These are phyloP conservation scores for Mortierella alpina DNA, from an alignment of 192 early-diverging fungal species.

Conservation along the genomic window DNA sequence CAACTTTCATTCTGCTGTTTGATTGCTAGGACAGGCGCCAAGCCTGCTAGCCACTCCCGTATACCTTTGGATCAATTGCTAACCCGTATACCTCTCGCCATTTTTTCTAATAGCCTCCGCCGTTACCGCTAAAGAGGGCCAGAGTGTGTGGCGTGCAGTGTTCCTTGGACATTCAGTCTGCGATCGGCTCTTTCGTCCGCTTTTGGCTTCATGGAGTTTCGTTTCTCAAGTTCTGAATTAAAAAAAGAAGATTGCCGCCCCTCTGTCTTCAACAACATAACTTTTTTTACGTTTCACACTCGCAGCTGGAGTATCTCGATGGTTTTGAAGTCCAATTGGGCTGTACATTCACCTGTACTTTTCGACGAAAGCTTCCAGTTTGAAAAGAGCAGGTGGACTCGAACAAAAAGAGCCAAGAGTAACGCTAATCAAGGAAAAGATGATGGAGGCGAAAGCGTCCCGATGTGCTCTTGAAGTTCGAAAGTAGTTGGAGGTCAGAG, in stretches of 20 bases:
- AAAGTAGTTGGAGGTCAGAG: too few species aligned
- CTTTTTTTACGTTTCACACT: too few species aligned
- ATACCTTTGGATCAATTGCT: background rate
- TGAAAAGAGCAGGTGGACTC: too few species aligned
- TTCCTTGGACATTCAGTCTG: slow-evolving; percentile 2
- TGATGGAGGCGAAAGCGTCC: too few species aligned
- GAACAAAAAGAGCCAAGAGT: too few species aligned
- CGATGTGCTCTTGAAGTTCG: too few species aligned
- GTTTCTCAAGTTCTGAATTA: slow-evolving; percentile 11
- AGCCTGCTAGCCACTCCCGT: background rate
- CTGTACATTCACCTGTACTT: too few species aligned
- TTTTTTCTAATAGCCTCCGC: slow-evolving; percentile 13
- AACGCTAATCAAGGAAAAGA: too few species aligned
- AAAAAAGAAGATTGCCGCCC: background rate
- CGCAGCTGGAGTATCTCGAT: too few species aligned
- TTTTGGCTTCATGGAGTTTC: background rate
- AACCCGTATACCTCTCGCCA: background rate
- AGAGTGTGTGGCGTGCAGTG: background rate
- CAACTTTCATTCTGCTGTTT: background rate
- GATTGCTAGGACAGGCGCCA: background rate
- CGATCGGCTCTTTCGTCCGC: background rate
- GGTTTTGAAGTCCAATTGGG: too few species aligned
- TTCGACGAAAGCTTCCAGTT: too few species aligned
- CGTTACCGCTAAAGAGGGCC: slow-evolving; percentile 32
- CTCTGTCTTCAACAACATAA: too few species aligned